Percentiles rank a stretch among this genome's conserved stretches.
Evolutionary conservation across 495 filamentous ascomycete species (phyloP).

Genomic region (Terfezia claveryi): DNA sequence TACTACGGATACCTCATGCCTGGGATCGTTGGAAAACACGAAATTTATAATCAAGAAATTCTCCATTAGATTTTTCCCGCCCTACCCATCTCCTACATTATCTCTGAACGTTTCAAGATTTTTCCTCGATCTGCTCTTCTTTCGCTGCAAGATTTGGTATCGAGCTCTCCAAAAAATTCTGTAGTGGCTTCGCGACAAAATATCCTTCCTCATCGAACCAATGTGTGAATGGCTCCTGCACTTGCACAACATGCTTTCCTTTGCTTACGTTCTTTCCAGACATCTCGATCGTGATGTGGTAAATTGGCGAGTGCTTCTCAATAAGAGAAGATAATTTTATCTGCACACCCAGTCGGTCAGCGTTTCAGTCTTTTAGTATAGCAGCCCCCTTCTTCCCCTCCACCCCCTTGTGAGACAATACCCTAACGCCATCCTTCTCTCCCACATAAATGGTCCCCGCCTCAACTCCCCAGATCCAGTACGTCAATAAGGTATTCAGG

Average conservation of each 20-base stretch:
- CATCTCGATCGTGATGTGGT: slow-evolving; percentile 44
- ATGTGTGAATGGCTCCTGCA: slow-evolving; percentile 49
- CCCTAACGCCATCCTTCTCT: slow-evolving; percentile 33
- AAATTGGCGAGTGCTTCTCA: slow-evolving; percentile 60
- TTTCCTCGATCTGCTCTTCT: neutral
- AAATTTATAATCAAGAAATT: too few relatives aligned
- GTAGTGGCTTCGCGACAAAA: slow-evolving; percentile 68
- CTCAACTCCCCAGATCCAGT: slow-evolving; percentile 76
- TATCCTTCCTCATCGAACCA: slow-evolving; percentile 73
- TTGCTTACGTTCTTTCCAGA: slow-evolving; percentile 19
- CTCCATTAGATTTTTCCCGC: too few relatives aligned
- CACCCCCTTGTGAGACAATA: slow-evolving; percentile 15
- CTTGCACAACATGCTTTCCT: slow-evolving; percentile 21
- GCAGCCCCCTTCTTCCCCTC: neutral
- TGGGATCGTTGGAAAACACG: too few relatives aligned
- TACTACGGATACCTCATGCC: too few relatives aligned
- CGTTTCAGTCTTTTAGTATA: too few relatives aligned
- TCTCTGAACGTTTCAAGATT: too few relatives aligned
- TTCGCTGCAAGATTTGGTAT: slow-evolving; percentile 9
- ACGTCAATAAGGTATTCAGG: slow-evolving; percentile 56
- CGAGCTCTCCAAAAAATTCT: slow-evolving; percentile 22
- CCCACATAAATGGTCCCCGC: slow-evolving; percentile 61
- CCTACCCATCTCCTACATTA: too few relatives aligned
- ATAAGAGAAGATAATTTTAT: too few relatives aligned
- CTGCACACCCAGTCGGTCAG: too few relatives aligned